Evolutionary conservation across 2,329 filamentous ascomycete species (phyloP).

Genomic region (Pseudogymnoascus sp.): DNA sequence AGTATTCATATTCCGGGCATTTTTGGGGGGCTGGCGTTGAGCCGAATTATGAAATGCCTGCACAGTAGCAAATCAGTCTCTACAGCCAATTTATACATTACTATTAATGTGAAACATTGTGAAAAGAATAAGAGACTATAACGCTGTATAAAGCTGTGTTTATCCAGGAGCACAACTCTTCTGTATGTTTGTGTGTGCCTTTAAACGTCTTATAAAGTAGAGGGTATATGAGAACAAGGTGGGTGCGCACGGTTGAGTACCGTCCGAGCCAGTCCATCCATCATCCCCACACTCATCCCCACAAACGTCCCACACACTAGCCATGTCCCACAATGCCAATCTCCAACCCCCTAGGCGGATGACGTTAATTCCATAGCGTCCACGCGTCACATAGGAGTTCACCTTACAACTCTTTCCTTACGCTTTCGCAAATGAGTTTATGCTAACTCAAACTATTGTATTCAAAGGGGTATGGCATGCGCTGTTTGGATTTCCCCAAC

Average conservation of each 20-base stretch:
- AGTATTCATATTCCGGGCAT: background rate
- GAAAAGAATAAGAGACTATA: background rate
- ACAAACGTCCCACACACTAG: background rate
- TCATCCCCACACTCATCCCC: background rate
- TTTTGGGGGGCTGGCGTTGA: background rate
- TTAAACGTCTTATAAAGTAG: background rate
- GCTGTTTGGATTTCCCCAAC: background rate
- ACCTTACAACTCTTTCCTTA: background rate
- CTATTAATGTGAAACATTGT: background rate
- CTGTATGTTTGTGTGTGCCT: background rate
- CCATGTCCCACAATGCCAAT: background rate
- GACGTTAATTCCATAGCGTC: background rate
- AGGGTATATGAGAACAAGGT: background rate
- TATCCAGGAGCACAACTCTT: background rate
- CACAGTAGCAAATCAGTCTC: background rate
- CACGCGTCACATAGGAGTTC: background rate
- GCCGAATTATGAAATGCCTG: background rate
- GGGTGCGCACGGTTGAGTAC: background rate
- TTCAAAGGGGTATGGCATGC: background rate
- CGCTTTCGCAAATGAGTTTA: background rate
- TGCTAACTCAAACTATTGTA: background rate
- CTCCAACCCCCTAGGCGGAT: background rate
- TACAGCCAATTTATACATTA: background rate
- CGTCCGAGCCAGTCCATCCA: background rate
- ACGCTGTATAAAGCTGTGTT: background rate